Evolutionary conservation across 495 filamentous ascomycete species (phyloP), one percentile per base, ranked within the genome.

Genomic region (Trichocladium uniseriatum): DNA sequence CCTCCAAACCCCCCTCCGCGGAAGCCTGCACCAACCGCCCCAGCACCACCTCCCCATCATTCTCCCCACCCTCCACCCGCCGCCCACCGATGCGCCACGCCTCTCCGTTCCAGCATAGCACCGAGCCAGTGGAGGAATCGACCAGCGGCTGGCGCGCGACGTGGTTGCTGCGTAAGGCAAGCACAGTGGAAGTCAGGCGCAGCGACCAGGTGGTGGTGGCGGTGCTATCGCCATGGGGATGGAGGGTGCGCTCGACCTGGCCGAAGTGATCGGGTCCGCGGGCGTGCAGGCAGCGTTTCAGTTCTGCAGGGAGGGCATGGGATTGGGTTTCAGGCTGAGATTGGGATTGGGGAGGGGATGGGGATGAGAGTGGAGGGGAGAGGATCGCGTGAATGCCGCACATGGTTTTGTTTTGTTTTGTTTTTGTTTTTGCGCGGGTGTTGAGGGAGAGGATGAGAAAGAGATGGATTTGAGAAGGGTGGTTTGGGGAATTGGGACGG

Each of bases 91-190:
- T 75, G 43, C 75, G 82, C 92, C 92, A 99, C 8, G 89, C 94
- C 62, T 99, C 92, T n/a, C 92, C 92, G 57, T 97, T 97, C 91
- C 92, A 99, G 73, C 91, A 96, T 14, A 99, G 73, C 11, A 87
- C 71, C 8, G 86, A 91, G 16, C 75, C 75, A n/a, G 73, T 77
- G 2, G 54, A 49, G 5, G 55, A 15, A 55, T 87, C 80, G 34
- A 54, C 18, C 16, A 94, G 75, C 1, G 92, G 92, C 57, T 99
- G 92, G 13, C 65, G 60, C 15, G 82, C 77, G 38, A 94, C 57
- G 49, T 77, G 71, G 31, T 81, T 74, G 18, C 92, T 91, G 55
- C 92, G 78, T 16, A 99, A 72, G 5, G 89, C 79, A 5, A 99
- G 77, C 1, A 99, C 92, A 5, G 86, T 94, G 13, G 92, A 89